Evolutionary conservation across 2,329 filamentous ascomycete species (phyloP).

Genomic region (Stagonosporopsis tanaceti): DNA sequence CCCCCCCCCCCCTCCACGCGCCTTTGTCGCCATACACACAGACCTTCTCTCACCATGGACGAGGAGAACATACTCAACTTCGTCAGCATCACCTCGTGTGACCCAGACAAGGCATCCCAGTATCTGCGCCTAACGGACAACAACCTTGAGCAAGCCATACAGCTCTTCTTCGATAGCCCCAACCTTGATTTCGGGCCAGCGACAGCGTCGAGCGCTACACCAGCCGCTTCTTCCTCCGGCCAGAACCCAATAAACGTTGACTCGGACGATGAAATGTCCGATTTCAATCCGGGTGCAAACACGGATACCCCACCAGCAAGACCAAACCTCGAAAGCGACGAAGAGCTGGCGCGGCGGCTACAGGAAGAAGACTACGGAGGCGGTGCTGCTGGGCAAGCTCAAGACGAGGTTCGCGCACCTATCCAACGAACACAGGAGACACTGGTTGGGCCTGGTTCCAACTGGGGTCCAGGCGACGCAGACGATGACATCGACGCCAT

Average conservation of each 20-base stretch:
- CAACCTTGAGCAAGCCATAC: slow-evolving; percentile 84
- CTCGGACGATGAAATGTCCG: slow-evolving; percentile 73
- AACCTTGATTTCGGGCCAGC: slow-evolving; percentile 66
- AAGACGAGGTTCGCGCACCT: slow-evolving; percentile 80
- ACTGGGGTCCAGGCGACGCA: slow-evolving; percentile 56
- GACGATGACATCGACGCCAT: slow-evolving; percentile 67
- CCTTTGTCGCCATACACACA: slow-evolving; percentile 4
- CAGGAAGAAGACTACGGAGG: slow-evolving; percentile 87
- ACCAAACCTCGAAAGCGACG: slow-evolving; percentile 78
- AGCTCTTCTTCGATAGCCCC: slow-evolving; percentile 89
- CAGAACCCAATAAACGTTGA: slow-evolving; percentile 75
- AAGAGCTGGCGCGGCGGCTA: slow-evolving; percentile 87
- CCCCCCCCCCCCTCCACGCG: neutral
- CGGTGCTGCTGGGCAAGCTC: slow-evolving; percentile 49
- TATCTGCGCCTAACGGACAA: slow-evolving; percentile 87
- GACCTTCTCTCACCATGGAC: slow-evolving; percentile 41
- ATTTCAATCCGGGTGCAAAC: slow-evolving; percentile 53
- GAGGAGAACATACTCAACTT: slow-evolving; percentile 76
- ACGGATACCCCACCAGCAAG: slow-evolving; percentile 33
- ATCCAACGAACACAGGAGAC: slow-evolving; percentile 93
- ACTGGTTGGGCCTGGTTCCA: slow-evolving; percentile 75
- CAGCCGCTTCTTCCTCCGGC: slow-evolving; percentile 48
- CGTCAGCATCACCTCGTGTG: slow-evolving; percentile 79
- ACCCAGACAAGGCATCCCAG: slow-evolving; percentile 75
- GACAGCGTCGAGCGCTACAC: slow-evolving; percentile 46